Base-by-base conservation (phyloP, 164 flowering plant genomes). In the Magnolia kwangsiensis region DNA sequence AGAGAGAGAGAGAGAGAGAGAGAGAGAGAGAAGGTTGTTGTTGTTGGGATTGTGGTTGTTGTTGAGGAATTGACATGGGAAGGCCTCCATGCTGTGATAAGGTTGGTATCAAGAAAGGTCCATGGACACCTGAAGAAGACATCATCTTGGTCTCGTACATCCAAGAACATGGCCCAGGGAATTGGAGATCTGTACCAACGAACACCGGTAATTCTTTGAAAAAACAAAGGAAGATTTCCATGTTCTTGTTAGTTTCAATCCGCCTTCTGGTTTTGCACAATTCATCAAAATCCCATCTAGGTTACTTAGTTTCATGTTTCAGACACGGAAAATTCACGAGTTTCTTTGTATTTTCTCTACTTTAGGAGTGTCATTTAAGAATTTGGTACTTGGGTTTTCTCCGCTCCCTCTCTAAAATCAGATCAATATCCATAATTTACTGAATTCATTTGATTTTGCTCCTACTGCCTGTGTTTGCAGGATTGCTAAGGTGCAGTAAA, bases 111-210 rank as follows among this genome's bases (percentile, higher is more conserved):
- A 94, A 94, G 97, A 94, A 92, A 81, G 98, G 98, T 63, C 98
- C 98, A 55, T 94, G 98, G 98, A 93, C 98, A 58, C 96, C 98
- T 82, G 98, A 93, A 83, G 98, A 93, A 83, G 85, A 83, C 50
- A 61, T 83, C 78, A 83, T 83, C 75, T 75, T 83, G 75, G 85
- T 82, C 3, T 83, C 98, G 55, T 92, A 92, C 75, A 87, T 94
- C 77, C 94, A 90, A 86, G 89, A 94, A 80, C 94, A 94, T 75
- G 85, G 85, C 51, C 85, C 85, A 1, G 83, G 85, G 21, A 83
- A 83, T 70, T 83, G 85, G 85, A 83, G 83, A 83, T 79, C 82
- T 20, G 85, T 83, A 13, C 85, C 85, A 8, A 79, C 83, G n/a
- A 83, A 83, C 63, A 81, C 85, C 23, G 85, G 85, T 83, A 79